Percentiles rank a stretch among this genome's conserved stretches.
Conservation (phyloP, 2,329 filamentous ascomycete species). For the Xylaria sp. region DNA sequence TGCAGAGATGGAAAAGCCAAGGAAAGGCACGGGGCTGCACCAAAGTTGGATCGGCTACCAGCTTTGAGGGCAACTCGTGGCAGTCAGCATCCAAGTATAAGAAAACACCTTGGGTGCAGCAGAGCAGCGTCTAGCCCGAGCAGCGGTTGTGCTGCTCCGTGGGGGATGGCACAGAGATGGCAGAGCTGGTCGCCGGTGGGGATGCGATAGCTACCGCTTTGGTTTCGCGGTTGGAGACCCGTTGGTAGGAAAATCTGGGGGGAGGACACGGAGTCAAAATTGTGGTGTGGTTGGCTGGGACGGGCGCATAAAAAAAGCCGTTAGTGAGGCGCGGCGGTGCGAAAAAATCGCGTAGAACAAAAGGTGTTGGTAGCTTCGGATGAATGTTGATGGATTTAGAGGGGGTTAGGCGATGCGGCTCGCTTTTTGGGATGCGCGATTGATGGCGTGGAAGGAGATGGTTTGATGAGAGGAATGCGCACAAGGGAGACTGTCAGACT, state of each 20-base stretch:
- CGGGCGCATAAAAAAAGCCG: conserved; percentile 46
- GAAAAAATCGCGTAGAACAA: conserved; percentile 66
- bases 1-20: conserved; percentile 21
- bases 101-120: conserved; percentile 34
- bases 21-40: conserved; percentile 22
- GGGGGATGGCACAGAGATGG: background rate
- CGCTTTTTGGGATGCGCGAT: conserved; percentile 69
- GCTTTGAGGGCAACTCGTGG: conserved; percentile 22
- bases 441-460: conserved; percentile 57
- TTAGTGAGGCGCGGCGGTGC: conserved; percentile 57
- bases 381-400: conserved; percentile 69
- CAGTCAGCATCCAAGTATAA: conserved; percentile 20
- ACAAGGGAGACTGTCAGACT: conserved; percentile 47
- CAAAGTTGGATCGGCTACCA: conserved; percentile 14
- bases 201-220: conserved; percentile 25
- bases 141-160: conserved; percentile 36
- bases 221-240: conserved; percentile 30
- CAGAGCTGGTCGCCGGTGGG: conserved; percentile 26
- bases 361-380: conserved; percentile 64
- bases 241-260: conserved; percentile 48
- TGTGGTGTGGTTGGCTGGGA: conserved; percentile 48
- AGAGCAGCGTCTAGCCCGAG: conserved; percentile 22
- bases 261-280: conserved; percentile 39
- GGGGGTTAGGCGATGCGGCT: conserved; percentile 66
- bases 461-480: conserved; percentile 52